These are phyloP conservation scores for Xerocomellus dryophilus DNA, from an alignment of 768 basidiomycete species.

Conservation along the genomic window DNA sequence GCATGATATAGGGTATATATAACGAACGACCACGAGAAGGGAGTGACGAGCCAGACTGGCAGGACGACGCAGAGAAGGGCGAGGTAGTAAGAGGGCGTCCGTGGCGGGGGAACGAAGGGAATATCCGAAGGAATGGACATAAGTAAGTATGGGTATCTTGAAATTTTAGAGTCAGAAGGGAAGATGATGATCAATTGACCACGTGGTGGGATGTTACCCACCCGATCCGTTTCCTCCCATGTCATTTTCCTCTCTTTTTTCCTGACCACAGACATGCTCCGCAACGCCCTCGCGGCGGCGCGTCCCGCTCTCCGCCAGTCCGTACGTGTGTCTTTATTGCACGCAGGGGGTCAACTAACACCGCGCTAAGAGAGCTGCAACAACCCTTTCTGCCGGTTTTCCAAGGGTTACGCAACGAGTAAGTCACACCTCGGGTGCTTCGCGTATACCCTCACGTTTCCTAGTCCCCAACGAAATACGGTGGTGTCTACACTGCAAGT, in stretches of 20 bases:
- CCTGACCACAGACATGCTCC: slow-evolving; percentile 47
- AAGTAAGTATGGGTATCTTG: slow-evolving; percentile 13
- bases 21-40: slow-evolving; percentile 64
- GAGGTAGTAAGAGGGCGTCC: slow-evolving; percentile 53
- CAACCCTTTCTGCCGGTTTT: slow-evolving; percentile 76
- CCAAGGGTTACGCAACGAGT: slow-evolving; percentile 73
- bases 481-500: slow-evolving; percentile 86
- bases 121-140: slow-evolving; percentile 28
- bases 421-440: slow-evolving; percentile 24
- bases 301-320: slow-evolving; percentile 53
- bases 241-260: slow-evolving; percentile 22
- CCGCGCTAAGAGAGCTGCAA: slow-evolving; percentile 57
- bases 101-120: slow-evolving; percentile 37
- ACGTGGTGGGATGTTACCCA: slow-evolving; percentile 6
- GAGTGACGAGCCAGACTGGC: slow-evolving; percentile 62
- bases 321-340: slow-evolving; percentile 39
- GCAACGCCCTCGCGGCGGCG: slow-evolving; percentile 57
- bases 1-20: slow-evolving; percentile 45
- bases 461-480: slow-evolving; percentile 87
- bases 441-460: slow-evolving; percentile 4
- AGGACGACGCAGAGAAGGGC: slow-evolving; percentile 54
- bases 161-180: too few relatives aligned
- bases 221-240: slow-evolving; percentile 34
- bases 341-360: background rate
- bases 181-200: background rate